A percentile compares a stretch with the other conserved stretches of the same genome.
phyloP scores from a whole-genome alignment of 2,329 filamentous ascomycete genomes.

The Pseudogymnoascus sp. region DNA sequence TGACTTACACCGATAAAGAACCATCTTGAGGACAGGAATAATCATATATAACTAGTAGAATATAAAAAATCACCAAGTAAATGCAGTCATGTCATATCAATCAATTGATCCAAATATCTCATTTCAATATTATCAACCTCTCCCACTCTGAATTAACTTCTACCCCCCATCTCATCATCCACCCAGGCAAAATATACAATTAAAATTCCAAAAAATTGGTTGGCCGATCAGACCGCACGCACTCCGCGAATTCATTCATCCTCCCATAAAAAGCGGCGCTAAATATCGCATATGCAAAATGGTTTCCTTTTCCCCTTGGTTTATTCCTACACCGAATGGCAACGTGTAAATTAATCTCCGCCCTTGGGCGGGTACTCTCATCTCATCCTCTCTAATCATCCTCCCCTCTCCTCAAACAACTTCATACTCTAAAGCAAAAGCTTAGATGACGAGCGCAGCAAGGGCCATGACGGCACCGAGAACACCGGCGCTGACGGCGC shows the following conservation, averaged over 20 bases:
- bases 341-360: constrained; percentile 7
- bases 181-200: constrained; percentile 2
- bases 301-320: no score
- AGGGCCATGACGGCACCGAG: background rate
- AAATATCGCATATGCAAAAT: constrained; percentile 7
- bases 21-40: no score
- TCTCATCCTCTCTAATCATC: background rate
- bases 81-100: background rate
- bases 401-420: background rate
- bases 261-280: constrained; percentile 1
- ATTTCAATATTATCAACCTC: background rate
- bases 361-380: background rate
- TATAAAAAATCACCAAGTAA: background rate
- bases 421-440: background rate
- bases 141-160: no score
- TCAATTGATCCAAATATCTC: background rate
- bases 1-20: background rate
- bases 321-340: constrained; percentile 2
- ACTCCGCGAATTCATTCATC: background rate
- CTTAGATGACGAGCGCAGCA: constrained; percentile 1
- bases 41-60: background rate
- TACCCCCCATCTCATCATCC: background rate
- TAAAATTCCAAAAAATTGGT: background rate
- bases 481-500: background rate
- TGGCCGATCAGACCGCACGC: constrained; percentile 6